Percentiles rank a stretch among this genome's conserved stretches.
Evolutionary conservation across 1,284 basidiomycete genomes (phyloP).

Genomic region (Melampsora allii-populina): DNA sequence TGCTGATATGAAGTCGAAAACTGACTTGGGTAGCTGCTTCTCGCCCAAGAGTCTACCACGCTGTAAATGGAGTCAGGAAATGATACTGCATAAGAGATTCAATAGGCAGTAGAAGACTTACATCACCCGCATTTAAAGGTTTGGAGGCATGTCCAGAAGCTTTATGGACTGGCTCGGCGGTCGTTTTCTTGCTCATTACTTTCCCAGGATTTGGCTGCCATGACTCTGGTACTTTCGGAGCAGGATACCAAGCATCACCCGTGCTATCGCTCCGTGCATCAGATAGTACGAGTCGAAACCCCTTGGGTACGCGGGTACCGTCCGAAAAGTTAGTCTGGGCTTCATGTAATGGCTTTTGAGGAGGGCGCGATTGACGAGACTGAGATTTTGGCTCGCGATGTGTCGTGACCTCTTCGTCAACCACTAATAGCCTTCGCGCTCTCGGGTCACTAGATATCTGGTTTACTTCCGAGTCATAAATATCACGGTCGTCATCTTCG

Average conservation of each 20-base stretch:
- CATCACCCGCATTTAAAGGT: constrained; percentile 51
- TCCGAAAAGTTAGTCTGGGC: constrained; percentile 46
- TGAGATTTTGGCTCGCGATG: neutral
- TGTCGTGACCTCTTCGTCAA: constrained; percentile 13
- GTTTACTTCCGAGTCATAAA: constrained; percentile 23
- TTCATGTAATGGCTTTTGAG: constrained; percentile 19
- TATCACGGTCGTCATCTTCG: constrained; percentile 41
- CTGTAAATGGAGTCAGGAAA: constrained; percentile 54
- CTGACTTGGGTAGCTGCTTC: constrained; percentile 58
- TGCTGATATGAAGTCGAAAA: constrained; percentile 88
- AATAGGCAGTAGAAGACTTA: constrained; percentile 4
- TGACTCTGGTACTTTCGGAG: constrained; percentile 71
- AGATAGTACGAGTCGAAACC: constrained; percentile 11
- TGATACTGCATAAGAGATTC: neutral
- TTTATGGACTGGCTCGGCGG: constrained; percentile 48
- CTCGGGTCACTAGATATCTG: constrained; percentile 35
- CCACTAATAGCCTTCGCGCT: constrained; percentile 16
- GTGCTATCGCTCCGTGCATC: constrained; percentile 3
- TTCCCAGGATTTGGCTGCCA: constrained; percentile 80
- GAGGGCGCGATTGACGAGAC: neutral
- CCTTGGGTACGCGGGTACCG: constrained; percentile 24
- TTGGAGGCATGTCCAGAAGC: constrained; percentile 52
- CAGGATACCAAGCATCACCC: constrained; percentile 63
- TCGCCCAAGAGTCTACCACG: constrained; percentile 81
- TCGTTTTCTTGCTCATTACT: constrained; percentile 59